Base-by-base conservation (phyloP, 495 filamentous ascomycete genomes). In the Talaromyces adpressus region DNA sequence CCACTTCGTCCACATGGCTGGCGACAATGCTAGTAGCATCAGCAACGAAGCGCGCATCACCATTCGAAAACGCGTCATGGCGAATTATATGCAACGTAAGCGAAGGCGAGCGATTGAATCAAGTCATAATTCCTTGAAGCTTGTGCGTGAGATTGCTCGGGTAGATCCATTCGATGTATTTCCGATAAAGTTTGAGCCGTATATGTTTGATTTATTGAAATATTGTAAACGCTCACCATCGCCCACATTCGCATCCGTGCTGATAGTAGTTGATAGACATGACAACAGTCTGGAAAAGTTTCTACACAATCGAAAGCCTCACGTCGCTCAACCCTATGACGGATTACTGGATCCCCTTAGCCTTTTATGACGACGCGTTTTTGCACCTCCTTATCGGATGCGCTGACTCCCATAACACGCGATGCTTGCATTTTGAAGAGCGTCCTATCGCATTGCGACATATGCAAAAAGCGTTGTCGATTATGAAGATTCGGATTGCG, bases 51-150 rank as follows among this genome's bases (percentile, higher is more conserved):
- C 69, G 41, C 74, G 77, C 47, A 78, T 72, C 64, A 62, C 75
- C 14, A 80, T 80, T 62, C 70, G 79, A 39, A 78, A 77, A 63
- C 75, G 80, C 71, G 79, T 81, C 1, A 83, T 82, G 80, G 36
- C 14, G 18, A 60, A 60, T 27, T 45, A 60, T 32, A 23, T 54
- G 25, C 23, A 30, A 6, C 51, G 51, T 2, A 54, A 54, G 3
- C 51, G 51, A 14, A 14, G 11, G 4, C 22, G 51, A 11, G 23
- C 49, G 18, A 52, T 0, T 54, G 51, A 54, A 29, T 2, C 45
- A 2, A 7, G 8, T 12, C 0, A 49, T 20, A 12, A 49, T 8
- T 9, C n/a, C 3, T 3, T 54, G 6, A 29, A 27, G 25, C 51
- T 29, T 54, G 51, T 29, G 23, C 51, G 51, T 54, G 51, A 27